phyloP scores from a whole-genome alignment of 805 yeast genomes.

The Metschnikowia proteae region DNA sequence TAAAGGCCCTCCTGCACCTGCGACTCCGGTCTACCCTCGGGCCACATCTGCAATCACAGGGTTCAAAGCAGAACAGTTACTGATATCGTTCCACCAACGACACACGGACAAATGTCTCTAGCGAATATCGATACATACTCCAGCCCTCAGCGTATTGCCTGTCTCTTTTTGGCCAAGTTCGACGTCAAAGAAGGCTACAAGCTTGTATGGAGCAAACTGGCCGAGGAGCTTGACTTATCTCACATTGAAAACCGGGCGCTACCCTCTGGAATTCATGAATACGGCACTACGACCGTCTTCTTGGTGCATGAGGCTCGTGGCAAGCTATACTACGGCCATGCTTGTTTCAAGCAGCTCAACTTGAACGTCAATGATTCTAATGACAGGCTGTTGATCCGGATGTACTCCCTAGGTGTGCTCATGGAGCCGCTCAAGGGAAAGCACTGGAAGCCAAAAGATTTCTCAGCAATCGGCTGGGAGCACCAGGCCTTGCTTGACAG shows the following conservation, averaged over 20 bases:
- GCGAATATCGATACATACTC: constrained; percentile 1
- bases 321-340: constrained; percentile 32
- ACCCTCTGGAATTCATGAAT: constrained; percentile 42
- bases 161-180: constrained; percentile 35
- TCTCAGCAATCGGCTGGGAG: constrained; percentile 42
- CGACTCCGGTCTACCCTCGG: neutral
- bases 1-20: neutral
- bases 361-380: constrained; percentile 10
- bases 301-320: constrained; percentile 26
- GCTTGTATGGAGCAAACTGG: constrained; percentile 33
- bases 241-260: constrained; percentile 39
- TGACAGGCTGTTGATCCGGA: constrained; percentile 40
- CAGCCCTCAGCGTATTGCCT: constrained; percentile 26
- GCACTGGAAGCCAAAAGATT: constrained; percentile 40
- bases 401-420: constrained; percentile 64
- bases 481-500: constrained; percentile 33
- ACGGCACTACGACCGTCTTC: constrained; percentile 26
- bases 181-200: constrained; percentile 35
- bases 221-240: constrained; percentile 14
- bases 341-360: constrained; percentile 29
- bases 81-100: neutral
- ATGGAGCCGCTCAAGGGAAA: constrained; percentile 38
- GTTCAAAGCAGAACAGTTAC: neutral
- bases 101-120: neutral
- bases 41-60: neutral